Percentiles rank a stretch among this genome's conserved stretches.
phyloP scores from a whole-genome alignment of 768 basidiomycete genomes.

The Pholiota microspora region DNA sequence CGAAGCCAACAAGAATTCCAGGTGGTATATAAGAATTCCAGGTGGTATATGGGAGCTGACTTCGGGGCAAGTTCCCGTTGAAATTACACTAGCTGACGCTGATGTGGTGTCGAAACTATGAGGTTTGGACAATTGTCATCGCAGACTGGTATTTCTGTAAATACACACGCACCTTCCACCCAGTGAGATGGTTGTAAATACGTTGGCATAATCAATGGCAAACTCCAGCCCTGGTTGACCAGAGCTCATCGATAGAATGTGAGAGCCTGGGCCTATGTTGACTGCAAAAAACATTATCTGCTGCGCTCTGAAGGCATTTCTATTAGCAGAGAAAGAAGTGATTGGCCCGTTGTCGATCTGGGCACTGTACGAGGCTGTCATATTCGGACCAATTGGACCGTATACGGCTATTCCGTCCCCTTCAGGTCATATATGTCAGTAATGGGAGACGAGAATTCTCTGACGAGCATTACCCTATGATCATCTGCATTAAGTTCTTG shows the following conservation, averaged over 20 bases:
- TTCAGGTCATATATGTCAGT: background rate
- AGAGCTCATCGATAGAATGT: slow-evolving; percentile 11
- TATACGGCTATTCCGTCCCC: slow-evolving; percentile 1
- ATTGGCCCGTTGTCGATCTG: slow-evolving; percentile 10
- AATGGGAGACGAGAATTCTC: too few species aligned
- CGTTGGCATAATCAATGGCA: slow-evolving; percentile 22
- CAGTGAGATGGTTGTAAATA: slow-evolving; percentile 20
- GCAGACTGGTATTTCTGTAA: too few species aligned
- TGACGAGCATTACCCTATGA: too few species aligned
- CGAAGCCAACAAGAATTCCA: background rate
- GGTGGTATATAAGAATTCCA: background rate
- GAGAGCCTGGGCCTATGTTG: slow-evolving; percentile 18
- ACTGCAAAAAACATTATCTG: slow-evolving; percentile 17
- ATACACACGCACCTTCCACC: slow-evolving; percentile 20
- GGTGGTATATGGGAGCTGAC: background rate
- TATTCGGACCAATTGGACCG: slow-evolving; percentile 1
- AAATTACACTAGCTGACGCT: too few species aligned
- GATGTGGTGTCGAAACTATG: background rate
- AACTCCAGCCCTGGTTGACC: slow-evolving; percentile 7
- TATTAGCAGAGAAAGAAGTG: slow-evolving; percentile 8
- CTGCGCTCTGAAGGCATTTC: slow-evolving; percentile 11
- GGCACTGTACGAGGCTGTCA: slow-evolving; percentile 2
- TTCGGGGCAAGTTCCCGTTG: too few species aligned
- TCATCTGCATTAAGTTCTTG: too few species aligned
- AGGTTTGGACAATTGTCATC: background rate